phyloP scores from a whole-genome alignment of 2,329 filamentous ascomycete genomes.

The Microsporum audouinii region DNA sequence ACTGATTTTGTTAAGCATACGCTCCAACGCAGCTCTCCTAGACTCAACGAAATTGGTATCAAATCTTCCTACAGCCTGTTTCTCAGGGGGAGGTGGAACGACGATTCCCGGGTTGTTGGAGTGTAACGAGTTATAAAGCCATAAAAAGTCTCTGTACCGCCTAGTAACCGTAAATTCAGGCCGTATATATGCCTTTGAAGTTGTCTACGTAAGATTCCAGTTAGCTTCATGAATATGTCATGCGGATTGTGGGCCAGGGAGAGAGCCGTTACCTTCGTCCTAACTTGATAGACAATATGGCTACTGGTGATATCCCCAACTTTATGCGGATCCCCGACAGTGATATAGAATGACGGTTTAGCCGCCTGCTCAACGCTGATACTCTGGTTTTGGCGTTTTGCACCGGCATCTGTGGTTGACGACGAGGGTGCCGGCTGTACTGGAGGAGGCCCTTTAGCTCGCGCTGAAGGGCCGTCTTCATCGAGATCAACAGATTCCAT shows the following conservation, averaged over 20 bases:
- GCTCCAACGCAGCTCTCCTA: conserved; percentile 77
- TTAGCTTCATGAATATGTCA: neutral
- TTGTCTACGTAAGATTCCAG: conserved; percentile 49
- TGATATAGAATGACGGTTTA: conserved; percentile 82
- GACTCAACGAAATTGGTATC: conserved; percentile 95
- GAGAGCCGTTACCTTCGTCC: conserved; percentile 59
- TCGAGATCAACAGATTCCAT: conserved; percentile 61
- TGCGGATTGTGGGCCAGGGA: neutral
- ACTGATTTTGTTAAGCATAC: conserved; percentile 95
- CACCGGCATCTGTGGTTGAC: conserved; percentile 29
- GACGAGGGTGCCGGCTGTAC: conserved; percentile 39
- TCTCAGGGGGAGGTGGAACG: conserved; percentile 90
- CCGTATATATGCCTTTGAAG: conserved; percentile 89
- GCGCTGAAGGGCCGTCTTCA: conserved; percentile 46
- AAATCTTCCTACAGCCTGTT: conserved; percentile 92
- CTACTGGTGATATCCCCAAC: conserved; percentile 93
- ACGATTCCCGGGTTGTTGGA: conserved; percentile 91
- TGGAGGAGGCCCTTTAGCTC: conserved; percentile 52
- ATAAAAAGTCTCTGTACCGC: conserved; percentile 91
- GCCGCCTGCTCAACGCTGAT: conserved; percentile 86
- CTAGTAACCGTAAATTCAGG: conserved; percentile 87
- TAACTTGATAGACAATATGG: conserved; percentile 93
- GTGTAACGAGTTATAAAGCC: conserved; percentile 92
- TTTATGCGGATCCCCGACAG: conserved; percentile 92
- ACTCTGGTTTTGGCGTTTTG: conserved; percentile 55